Base-by-base conservation (phyloP, 2,329 filamentous ascomycete genomes). In the Diplodia intermedia region DNA sequence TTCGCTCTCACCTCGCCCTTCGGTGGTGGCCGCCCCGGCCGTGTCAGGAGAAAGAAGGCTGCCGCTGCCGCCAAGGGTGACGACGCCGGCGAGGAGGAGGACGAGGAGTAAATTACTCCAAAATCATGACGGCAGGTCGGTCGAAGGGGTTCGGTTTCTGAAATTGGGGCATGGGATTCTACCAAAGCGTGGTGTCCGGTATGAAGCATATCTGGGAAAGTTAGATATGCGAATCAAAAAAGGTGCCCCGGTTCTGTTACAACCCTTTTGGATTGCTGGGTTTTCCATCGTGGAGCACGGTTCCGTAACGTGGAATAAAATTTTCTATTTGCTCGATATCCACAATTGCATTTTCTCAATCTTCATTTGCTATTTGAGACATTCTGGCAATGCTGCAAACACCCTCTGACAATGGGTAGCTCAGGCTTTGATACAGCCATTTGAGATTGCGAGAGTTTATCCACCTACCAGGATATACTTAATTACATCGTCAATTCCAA, bases 41-140 rank as follows among this genome's bases (percentile, higher is more conserved):
- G 95, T 89, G 94, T 97, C 81, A 90, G 93, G 85, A 96, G 95
- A 89, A 99, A 98, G 95, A 99, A 98, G 94, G 92, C 94, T 83
- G 94, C 93, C 88, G 92, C 95, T 77, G 93, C 93, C 71, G 93
- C 96, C 86, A 90, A 90, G 83, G 90, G 88, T 81, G 91, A 90
- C 75, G 92, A 86, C 71, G 92, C 85, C 69, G 94, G 88, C 75
- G 93, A 90, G 76, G 94, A 92, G 79, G 94, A 97, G 82, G 93
- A 96, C 77, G 93, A 97, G 82, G 83, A 85, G 79, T 80, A 81
- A 72, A 76, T 73, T 68, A 36, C 47, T 63, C 60, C 26, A 49
- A 54, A 47, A 40, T 66, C 52, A 66, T 43, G 50, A 66, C 14
- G 52, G 38, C 62, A 29, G 62, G 29, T 56, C 26, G 52, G 50